Evolutionary conservation across 2,329 filamentous ascomycete species (phyloP).

Genomic region (Exophiala bonariae): DNA sequence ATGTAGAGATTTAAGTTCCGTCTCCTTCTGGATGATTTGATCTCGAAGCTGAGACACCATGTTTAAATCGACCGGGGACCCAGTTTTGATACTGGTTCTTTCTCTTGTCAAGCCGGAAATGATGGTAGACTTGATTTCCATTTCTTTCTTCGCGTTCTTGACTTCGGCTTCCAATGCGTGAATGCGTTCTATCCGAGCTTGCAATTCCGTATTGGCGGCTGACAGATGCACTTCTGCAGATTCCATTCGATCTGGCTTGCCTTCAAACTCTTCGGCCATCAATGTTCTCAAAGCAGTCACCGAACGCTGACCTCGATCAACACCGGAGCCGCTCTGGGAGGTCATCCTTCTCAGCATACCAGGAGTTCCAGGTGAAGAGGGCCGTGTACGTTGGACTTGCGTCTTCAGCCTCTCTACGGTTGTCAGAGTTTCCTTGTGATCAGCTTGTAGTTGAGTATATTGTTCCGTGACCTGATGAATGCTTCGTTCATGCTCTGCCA

Average conservation of each 20-base stretch:
- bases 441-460: slow-evolving; percentile 78
- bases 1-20: slow-evolving; percentile 71
- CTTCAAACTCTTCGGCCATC: slow-evolving; percentile 80
- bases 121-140: slow-evolving; percentile 94
- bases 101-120: slow-evolving; percentile 93
- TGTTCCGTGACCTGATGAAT: slow-evolving; percentile 72
- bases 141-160: slow-evolving; percentile 82
- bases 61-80: slow-evolving; percentile 84
- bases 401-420: slow-evolving; percentile 91
- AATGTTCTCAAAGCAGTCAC: slow-evolving; percentile 88
- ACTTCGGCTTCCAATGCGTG: slow-evolving; percentile 87
- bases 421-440: slow-evolving; percentile 78
- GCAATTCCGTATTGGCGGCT: slow-evolving; percentile 87
- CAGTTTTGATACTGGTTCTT: slow-evolving; percentile 79
- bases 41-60: slow-evolving; percentile 84
- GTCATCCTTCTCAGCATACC: slow-evolving; percentile 91
- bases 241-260: slow-evolving; percentile 79
- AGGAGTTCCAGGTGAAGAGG: slow-evolving; percentile 48
- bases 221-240: slow-evolving; percentile 92
- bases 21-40: slow-evolving; percentile 84
- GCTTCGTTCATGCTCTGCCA: slow-evolving; percentile 73
- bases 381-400: slow-evolving; percentile 70
- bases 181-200: slow-evolving; percentile 82
- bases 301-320: slow-evolving; percentile 88
- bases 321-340: slow-evolving; percentile 81